Base-by-base conservation (phyloP, 441 rosid genomes). In the Syzygium syzygioides region DNA sequence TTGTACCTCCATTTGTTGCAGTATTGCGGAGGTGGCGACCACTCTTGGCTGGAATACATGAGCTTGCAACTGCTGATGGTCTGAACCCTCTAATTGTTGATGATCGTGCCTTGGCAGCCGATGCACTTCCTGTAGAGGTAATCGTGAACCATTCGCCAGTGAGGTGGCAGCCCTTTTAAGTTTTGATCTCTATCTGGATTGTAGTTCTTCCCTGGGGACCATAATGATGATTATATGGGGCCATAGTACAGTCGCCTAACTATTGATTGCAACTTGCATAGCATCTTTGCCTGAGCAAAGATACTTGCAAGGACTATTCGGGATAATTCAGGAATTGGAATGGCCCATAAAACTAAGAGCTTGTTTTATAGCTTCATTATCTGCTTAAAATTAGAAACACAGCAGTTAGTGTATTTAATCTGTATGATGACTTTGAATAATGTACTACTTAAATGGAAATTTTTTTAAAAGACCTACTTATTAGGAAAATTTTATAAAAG, bases 21-120 rank as follows among this genome's bases (percentile, higher is more conserved):
- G 95, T 97, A 34, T 93, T 98, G 92, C 94, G 99, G 92, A 96
- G 99, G 93, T 98, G 99, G 99, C 94, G 99, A 88, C 99, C 99
- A 26, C 96, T 96, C 93, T 91, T 98, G 90, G 98, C 99, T 87
- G 98, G 98, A 89, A 97, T 98, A 93, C 98, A 96, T 94, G 99
- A 98, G 92, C 99, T 98, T 94, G 98, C 98, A 88, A 96, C 98
- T 86, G 96, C 99, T 89, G 99, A 97, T 91, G 99, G 99, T 88
- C 92, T 94, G 94, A 98, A 98, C 94, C 99, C 99, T 92, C 99
- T 98, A 90, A 92, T 90, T 71, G 95, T 93, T 89, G 99, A 98
- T 93, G 99, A 98, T 92, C 99, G 96, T 87, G 98, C 99, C 79
- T 93, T 98, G 93, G 98, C 99, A 90, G 98, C 98, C 86, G 99